phyloP scores from a whole-genome alignment of 805 yeast genomes.

The Candida stauntonica region DNA sequence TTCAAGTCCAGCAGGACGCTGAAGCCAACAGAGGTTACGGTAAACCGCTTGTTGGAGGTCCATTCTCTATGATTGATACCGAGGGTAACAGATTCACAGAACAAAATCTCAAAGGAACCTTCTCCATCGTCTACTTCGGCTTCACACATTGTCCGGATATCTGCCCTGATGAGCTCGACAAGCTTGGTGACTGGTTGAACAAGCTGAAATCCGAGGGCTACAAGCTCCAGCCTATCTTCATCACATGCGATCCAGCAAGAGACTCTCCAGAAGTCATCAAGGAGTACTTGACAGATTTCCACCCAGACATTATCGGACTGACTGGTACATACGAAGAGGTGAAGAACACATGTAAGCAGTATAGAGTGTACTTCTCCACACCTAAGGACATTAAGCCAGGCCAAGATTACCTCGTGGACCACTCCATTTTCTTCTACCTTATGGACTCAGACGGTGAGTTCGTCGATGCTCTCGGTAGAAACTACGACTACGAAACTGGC shows the following conservation, averaged over 20 bases:
- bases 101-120: constrained; percentile 69
- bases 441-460: constrained; percentile 99
- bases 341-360: constrained; percentile 80
- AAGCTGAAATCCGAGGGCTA: constrained; percentile 55
- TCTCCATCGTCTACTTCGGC: constrained; percentile 88
- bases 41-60: constrained; percentile 90
- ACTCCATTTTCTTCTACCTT: constrained; percentile 91
- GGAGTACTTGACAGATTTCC: constrained; percentile 84
- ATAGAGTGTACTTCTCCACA: constrained; percentile 94
- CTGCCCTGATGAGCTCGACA: constrained; percentile 96
- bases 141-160: constrained; percentile 98
- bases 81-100: constrained; percentile 74
- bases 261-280: constrained; percentile 84
- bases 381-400: constrained; percentile 94
- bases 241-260: constrained; percentile 96
- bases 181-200: constrained; percentile 65
- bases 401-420: constrained; percentile 94
- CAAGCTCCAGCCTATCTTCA: constrained; percentile 77
- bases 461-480: constrained; percentile 91
- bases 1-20: constrained; percentile 71
- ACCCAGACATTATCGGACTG: constrained; percentile 81
- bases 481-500: constrained; percentile 75
- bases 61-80: constrained; percentile 68
- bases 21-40: constrained; percentile 87
- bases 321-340: constrained; percentile 88